Base-by-base conservation (phyloP, 1,284 basidiomycete species). In the Mycena sp. region DNA sequence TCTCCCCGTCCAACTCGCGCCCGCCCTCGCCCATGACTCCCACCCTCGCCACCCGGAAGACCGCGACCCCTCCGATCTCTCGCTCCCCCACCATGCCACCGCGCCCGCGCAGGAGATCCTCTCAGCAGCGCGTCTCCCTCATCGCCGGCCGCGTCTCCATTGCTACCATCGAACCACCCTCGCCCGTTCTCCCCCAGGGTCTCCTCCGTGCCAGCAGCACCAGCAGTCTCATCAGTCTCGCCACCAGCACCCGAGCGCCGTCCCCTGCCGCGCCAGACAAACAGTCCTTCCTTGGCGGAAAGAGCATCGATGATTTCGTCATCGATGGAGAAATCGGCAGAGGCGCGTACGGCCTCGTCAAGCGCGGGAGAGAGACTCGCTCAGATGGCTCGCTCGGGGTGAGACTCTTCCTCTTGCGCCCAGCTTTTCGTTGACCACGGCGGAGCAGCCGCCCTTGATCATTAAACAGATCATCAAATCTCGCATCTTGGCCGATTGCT, bases 391-490 rank as follows among this genome's bases (percentile, higher is more conserved):
- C 89, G 10, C 78, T 90, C 32, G 96, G 95, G 69, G 95, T 96
- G 78, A 85, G 93, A 77, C 48, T 28, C 44, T 37, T 35, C 32
- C 48, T 62, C 64, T 60, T 49, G 16, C 44, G 48, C 30, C 25
- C 32, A 28, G 23, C 52, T 16, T 38, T 17, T n/a, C n/a, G 35
- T 69, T 67, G 59, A 58, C 51, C 40, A 19, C 35, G 30, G 49
- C 28, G 37, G 54, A 45, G 30, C 69, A 89, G 88, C 86, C 90
- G 29, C 85, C 87, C 19, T 80, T 98, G 59, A 91, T 99, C 69
- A 96, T 99, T 81, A 99, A 99, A 75, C 97, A 98, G 77, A 92
- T 99, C 73, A 97, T 99, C 83, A 99, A 99, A 80, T 96, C 94
- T 60, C 92, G 96, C 55, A 99, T 99, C 65, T 85, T 99, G 51